These are phyloP conservation scores for Ceratocystis huliohia DNA, from an alignment of 2,329 filamentous ascomycete genomes.

Conservation along the genomic window DNA sequence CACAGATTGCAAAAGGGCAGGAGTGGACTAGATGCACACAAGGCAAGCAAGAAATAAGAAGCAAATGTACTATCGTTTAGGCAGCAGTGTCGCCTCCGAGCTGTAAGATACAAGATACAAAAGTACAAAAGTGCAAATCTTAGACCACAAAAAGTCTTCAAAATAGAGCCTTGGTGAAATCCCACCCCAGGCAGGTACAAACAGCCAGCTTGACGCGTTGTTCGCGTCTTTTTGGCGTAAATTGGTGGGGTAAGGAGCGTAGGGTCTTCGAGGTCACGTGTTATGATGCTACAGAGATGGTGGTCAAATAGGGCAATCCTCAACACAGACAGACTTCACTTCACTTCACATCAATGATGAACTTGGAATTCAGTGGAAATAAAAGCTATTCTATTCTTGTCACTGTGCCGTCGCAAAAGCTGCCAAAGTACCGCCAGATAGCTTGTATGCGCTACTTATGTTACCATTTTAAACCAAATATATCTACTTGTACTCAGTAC, in stretches of 20 bases:
- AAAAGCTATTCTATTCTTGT: too few relatives aligned
- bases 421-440: too few relatives aligned
- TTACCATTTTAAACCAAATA: too few relatives aligned
- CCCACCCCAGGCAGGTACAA: not conserved
- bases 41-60: not conserved
- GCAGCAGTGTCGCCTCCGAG: not conserved
- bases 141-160: not conserved
- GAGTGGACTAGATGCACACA: not conserved
- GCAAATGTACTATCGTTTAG: not conserved
- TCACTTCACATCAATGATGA: too few relatives aligned
- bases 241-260: constrained; percentile 15
- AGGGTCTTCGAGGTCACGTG: constrained; percentile 12
- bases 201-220: not conserved
- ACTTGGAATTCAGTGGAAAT: too few relatives aligned
- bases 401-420: too few relatives aligned
- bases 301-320: too few relatives aligned
- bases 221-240: constrained; percentile 18
- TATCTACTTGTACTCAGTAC: too few relatives aligned
- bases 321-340: not conserved
- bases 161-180: not conserved
- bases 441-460: too few relatives aligned
- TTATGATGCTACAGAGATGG: too few relatives aligned
- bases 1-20: not conserved
- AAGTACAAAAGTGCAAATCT: not conserved
- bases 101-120: constrained; percentile 2